Base-by-base conservation (phyloP, 2,329 filamentous ascomycete genomes). In the Cadophora gregata region DNA sequence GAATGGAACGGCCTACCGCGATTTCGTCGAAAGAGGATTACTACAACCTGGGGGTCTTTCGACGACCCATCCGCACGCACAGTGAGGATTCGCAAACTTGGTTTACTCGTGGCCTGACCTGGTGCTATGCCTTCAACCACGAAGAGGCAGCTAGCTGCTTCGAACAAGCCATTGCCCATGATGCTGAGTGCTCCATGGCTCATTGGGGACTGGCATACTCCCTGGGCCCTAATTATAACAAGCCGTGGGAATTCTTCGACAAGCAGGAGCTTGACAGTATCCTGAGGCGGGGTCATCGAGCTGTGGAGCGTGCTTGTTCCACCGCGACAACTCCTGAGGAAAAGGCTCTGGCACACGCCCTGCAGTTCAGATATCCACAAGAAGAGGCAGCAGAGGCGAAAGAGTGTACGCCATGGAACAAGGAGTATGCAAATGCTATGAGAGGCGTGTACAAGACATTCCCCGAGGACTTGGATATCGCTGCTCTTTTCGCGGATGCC, bases 121-220 rank as follows among this genome's bases (percentile, higher is more conserved):
- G 91, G 91, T 84, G 82, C 51, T 93, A 90, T 76, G 89, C 82
- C 25, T 94, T 94, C 80, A 93, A 93, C 75, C 90, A 93, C 74
- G 88, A 90, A 70, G 91, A 93, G 76, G 85, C 89, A 0, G 84
- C 83, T 4, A 79, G 78, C 48, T 92, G 90, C 78, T 92, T 92
- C 72, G 80, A 88, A 71, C 79, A 80, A 9, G 88, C 87, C n/a
- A 83, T 87, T 36, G 75, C 77, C 0, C 75, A 80, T 56, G 90
- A 92, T 68, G 68, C 78, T 0, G 69, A 76, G 1, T 90, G 86
- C 65, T 83, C 84, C 33, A 87, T 92, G 81, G 88, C 87, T 3
- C 85, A 90, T 72, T 92, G 90, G 89, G 90, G 90, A 0, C 78
- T 91, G 4, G 88, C 91, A 0, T 93, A 91, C 75, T 82, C 88